Percentiles rank a stretch among this genome's conserved stretches.
Conservation (phyloP, 208 protist genomes). For the Naegleria fowleri region DNA sequence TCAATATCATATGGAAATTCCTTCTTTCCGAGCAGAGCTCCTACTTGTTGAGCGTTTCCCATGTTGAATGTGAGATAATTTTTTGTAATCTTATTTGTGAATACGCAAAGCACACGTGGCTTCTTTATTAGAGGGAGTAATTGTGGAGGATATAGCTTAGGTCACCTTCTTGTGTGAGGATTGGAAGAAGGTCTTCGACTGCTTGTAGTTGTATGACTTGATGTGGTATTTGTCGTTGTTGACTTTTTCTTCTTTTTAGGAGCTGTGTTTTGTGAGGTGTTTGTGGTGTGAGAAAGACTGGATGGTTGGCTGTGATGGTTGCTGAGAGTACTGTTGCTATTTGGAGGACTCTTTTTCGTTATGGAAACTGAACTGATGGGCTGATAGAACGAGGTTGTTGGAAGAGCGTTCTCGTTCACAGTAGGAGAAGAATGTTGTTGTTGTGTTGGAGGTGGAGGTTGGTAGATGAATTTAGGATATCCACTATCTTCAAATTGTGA, state of each 20-base stretch:
- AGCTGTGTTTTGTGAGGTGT: neutral
- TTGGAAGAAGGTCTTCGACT: neutral
- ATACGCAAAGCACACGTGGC: neutral
- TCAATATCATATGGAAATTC: constrained; percentile 22
- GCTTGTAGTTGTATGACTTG: neutral
- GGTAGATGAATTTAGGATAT: neutral
- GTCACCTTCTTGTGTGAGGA: neutral
- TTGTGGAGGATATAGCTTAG: too few relatives aligned
- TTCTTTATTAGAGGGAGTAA: neutral
- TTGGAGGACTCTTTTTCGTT: neutral
- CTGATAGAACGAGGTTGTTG: neutral
- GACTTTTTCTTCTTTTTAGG: neutral
- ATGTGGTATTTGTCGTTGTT: neutral
- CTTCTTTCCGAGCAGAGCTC: neutral
- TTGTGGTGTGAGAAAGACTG: too few relatives aligned
- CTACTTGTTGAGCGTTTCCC: neutral
- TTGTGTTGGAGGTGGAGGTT: neutral
- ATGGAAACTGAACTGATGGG: neutral
- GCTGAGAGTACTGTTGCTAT: neutral
- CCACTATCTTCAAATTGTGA: neutral
- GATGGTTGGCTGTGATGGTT: neutral
- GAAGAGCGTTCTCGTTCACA: neutral
- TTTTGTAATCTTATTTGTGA: neutral
- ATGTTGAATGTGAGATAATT: neutral
- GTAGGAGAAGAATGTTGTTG: neutral